These are phyloP conservation scores for Alternaria burnsii DNA, from an alignment of 2,329 filamentous ascomycete species.

Conservation along the genomic window DNA sequence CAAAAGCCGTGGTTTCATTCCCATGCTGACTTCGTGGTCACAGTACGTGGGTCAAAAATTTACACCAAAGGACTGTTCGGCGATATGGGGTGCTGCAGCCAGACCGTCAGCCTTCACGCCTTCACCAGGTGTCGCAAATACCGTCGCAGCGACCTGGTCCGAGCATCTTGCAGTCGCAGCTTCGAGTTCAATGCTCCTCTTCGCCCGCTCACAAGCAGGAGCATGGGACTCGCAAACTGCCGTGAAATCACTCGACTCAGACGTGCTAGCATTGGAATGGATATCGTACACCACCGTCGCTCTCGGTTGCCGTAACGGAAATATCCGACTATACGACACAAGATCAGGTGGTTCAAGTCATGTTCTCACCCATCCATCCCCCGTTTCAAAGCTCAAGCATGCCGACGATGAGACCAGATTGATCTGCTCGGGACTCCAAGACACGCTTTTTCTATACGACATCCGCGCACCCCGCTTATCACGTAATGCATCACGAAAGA, in stretches of 20 bases:
- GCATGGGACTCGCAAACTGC: slow-evolving; percentile 29
- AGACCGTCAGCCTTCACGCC: slow-evolving; percentile 28
- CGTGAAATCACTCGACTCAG: slow-evolving; percentile 24
- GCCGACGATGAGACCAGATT: slow-evolving; percentile 40
- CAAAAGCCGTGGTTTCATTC: background rate
- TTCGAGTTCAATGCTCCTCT: slow-evolving; percentile 35
- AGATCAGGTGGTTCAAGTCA: slow-evolving; percentile 36
- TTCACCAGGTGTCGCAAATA: slow-evolving; percentile 18
- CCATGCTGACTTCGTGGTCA: background rate
- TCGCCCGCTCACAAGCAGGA: slow-evolving; percentile 29
- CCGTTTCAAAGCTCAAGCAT: slow-evolving; percentile 33
- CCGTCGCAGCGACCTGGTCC: slow-evolving; percentile 27
- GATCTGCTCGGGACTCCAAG: slow-evolving; percentile 37
- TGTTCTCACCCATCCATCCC: slow-evolving; percentile 37
- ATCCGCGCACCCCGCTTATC: slow-evolving; percentile 32
- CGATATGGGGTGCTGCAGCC: slow-evolving; percentile 41
- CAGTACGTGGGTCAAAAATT: slow-evolving; percentile 39
- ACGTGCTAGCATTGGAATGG: slow-evolving; percentile 49
- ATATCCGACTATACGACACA: slow-evolving; percentile 45
- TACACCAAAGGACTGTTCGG: slow-evolving; percentile 32
- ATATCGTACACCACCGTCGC: slow-evolving; percentile 40
- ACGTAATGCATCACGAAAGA: background rate
- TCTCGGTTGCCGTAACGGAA: slow-evolving; percentile 44
- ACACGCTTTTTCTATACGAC: slow-evolving; percentile 44
- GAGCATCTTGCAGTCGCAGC: slow-evolving; percentile 47